Percentiles rank a stretch among this genome's conserved stretches.
Evolutionary conservation across 2,329 filamentous ascomycete species (phyloP).

Genomic region (Delphinella strobiligena): DNA sequence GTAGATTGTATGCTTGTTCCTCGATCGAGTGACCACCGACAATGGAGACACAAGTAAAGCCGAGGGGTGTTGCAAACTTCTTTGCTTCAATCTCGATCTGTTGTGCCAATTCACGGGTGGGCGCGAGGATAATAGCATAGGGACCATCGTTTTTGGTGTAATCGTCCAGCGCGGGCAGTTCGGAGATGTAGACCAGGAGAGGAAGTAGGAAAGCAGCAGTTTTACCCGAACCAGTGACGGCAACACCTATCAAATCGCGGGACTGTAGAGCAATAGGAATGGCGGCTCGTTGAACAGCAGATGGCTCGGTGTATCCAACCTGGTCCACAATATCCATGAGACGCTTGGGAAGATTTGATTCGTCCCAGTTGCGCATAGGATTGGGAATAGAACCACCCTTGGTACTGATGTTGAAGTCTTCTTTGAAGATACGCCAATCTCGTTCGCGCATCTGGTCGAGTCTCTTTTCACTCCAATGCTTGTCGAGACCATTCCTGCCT

Average conservation of each 20-base stretch:
- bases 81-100: constrained; percentile 91
- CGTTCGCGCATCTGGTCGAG: constrained; percentile 90
- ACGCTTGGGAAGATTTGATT: constrained; percentile 66
- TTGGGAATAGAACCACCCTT: constrained; percentile 89
- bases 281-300: constrained; percentile 82
- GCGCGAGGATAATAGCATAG: constrained; percentile 92
- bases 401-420: constrained; percentile 92
- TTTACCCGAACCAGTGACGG: constrained; percentile 96
- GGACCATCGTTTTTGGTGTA: constrained; percentile 86
- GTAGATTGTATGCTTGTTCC: constrained; percentile 79
- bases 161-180: constrained; percentile 74
- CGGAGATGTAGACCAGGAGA: constrained; percentile 85
- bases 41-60: constrained; percentile 90
- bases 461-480: constrained; percentile 92
- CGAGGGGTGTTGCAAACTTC: constrained; percentile 82
- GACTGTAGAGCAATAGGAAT: constrained; percentile 91
- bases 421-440: constrained; percentile 99
- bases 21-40: constrained; percentile 96
- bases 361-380: constrained; percentile 88
- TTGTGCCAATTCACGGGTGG: constrained; percentile 92
- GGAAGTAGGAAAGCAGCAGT: constrained; percentile 91
- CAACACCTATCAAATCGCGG: constrained; percentile 93
- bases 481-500: constrained; percentile 63
- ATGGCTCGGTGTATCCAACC: constrained; percentile 85
- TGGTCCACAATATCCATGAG: constrained; percentile 70